Evolutionary conservation across 495 filamentous ascomycete species (phyloP), one percentile per base, ranked within the genome.

Genomic region (Podospora conica): DNA sequence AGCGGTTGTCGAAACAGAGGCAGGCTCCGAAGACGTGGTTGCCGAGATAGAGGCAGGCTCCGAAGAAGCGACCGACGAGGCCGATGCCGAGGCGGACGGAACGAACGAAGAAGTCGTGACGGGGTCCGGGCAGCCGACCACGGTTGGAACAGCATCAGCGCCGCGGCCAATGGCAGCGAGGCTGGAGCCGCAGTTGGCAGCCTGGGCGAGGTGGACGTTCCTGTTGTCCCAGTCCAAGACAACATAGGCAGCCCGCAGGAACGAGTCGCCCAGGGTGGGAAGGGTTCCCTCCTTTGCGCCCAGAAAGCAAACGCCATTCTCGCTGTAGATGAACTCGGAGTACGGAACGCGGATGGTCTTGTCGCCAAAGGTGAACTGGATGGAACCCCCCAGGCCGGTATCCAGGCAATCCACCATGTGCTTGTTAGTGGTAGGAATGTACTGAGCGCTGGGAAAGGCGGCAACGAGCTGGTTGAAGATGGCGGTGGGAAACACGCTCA

Each of bases 291-390:
- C n/a, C n/a, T n/a, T n/a, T n/a, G n/a, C n/a, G n/a, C n/a, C n/a
- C n/a, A n/a, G n/a, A n/a, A n/a, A n/a, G n/a, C n/a, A n/a, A n/a
- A n/a, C n/a, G n/a, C n/a, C n/a, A n/a, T n/a, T n/a, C n/a, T n/a
- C n/a, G n/a, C n/a, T n/a, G n/a, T n/a, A 81, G 65, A 93, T 82
- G 58, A 95, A 82, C 69, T 95, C 90, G 66, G 79, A 77, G 67
- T 89, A 81, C 6, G 78, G 77, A 9, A 93, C 87, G 10, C 78
- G 80, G 66, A 74, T 74, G 22, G 54, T 61, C 15, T 75, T 79
- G 1, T 59, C 79, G 11, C 56, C 70, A 63, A 87, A 87, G 6
- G 77, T 86, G 76, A 90, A 93, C 48, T 85, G 83, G 55, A 93
- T 75, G 15, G 78, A 85, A 15, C 82, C 76, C 31, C 82, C 75